phyloP scores from a whole-genome alignment of 306 rosid genomes.

The Abrus pulchellus region DNA sequence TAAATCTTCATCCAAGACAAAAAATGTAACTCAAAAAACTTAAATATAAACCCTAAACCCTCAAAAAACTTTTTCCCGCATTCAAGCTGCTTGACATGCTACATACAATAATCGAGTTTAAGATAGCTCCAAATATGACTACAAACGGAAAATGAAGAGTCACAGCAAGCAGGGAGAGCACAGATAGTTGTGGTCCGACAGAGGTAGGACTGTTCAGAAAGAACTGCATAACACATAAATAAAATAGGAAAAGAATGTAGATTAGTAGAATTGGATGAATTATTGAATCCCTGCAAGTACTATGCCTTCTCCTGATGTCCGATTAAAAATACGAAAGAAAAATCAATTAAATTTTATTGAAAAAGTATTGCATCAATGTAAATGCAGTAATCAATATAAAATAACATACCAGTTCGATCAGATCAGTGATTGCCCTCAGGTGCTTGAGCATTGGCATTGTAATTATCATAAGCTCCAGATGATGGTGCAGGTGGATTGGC shows the following conservation, averaged over 20 bases:
- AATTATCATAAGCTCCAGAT: slow-evolving; percentile 56
- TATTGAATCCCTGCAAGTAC: slow-evolving; percentile 14
- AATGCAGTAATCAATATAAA: background rate
- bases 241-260: slow-evolving; percentile 27
- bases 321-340: slow-evolving; percentile 11
- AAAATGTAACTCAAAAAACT: background rate
- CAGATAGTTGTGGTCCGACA: background rate
- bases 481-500: slow-evolving; percentile 51
- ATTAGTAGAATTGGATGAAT: slow-evolving; percentile 8
- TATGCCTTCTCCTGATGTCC: background rate
- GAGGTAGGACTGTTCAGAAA: slow-evolving; percentile 14
- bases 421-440: slow-evolving; percentile 55
- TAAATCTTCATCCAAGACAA: slow-evolving; percentile 9
- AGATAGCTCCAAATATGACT: slow-evolving; percentile 25
- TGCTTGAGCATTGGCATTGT: slow-evolving; percentile 57
- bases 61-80: background rate
- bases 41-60: too few species aligned
- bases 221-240: slow-evolving; percentile 43
- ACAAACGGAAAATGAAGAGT: slow-evolving; percentile 23
- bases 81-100: slow-evolving; percentile 34
- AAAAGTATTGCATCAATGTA: slow-evolving; percentile 9
- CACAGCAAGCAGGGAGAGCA: slow-evolving; percentile 24
- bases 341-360: slow-evolving; percentile 7
- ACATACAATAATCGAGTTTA: slow-evolving; percentile 32
- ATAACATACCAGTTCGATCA: slow-evolving; percentile 41